Evolutionary conservation across 352 stramenopile genomes (phyloP), one percentile per base, ranked within the genome.

Genomic region (Thraustotheca clavata): DNA sequence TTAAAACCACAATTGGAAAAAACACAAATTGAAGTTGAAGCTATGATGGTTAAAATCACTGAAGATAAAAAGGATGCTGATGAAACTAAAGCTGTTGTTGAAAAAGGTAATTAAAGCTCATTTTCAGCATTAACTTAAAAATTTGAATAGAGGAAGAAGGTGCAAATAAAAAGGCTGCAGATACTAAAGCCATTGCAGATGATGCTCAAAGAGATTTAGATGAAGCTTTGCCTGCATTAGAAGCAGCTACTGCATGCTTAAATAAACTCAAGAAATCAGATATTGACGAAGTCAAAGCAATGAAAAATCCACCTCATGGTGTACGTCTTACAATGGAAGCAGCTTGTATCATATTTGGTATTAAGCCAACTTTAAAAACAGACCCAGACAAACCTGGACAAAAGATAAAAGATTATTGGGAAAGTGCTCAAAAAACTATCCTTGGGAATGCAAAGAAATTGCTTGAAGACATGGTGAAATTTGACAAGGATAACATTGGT

Each of bases 1-100:
- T 79, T 97, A 43, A 94, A 98, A 59, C 91, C 91, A 4, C 86
- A 95, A 65, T 72, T 98, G 12, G 87, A 96, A 61, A 85, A 88
- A 52, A 97, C 91, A 18, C 88, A 97, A 62, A 89, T 89, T 27
- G 91, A 98, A 29, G 90, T 97, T 0, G 91, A 97, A 57, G 75
- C 80, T 14, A 96, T 98, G 85, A 96, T 98, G 76, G 88, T 96
- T 49, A 84, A 97, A 71, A 97, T 98, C 63, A 93, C 85, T 6
- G 74, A 91, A 6, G 91, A 98, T 68, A 96, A 97, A 68, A 88
- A 83, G 59, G 86, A 92, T 36, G 91, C 91, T 1, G 89, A 94
- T 14, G 87, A 96, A 41, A 97, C 88, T 0, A 96, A 97, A 57
- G 83, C 77, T 0, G 79, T 96, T 6, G 90, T 97, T 0, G 83